These are phyloP conservation scores for Clonostachys rhizophaga DNA, from an alignment of 2,329 filamentous ascomycete genomes.

Conservation along the genomic window DNA sequence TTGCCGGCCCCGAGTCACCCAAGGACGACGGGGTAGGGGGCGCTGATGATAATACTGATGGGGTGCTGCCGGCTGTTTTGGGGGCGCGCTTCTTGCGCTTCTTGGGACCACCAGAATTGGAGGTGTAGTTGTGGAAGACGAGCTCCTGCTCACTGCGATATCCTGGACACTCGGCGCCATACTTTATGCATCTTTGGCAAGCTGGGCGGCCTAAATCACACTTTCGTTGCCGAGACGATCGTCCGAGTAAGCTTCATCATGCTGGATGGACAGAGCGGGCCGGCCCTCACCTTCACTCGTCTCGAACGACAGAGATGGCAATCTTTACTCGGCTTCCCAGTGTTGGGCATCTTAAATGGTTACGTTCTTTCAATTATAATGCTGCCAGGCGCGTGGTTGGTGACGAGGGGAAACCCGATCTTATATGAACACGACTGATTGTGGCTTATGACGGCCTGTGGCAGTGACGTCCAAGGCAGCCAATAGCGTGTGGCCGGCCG, in stretches of 20 bases:
- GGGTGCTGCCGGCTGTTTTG: conserved; percentile 3
- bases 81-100: conserved; percentile 20
- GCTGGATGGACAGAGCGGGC: not conserved
- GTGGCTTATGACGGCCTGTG: no score
- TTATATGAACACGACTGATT: no score
- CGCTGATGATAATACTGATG: not conserved
- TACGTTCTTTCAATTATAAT: no score
- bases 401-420: no score
- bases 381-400: no score
- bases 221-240: conserved; percentile 10
- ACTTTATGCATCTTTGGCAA: conserved; percentile 33
- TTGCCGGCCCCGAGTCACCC: not conserved
- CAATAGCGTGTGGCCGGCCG: no score
- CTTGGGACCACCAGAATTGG: conserved; percentile 12
- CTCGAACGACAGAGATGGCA: conserved; percentile 32
- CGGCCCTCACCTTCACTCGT: conserved; percentile 30
- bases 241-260: not conserved
- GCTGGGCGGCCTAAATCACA: conserved; percentile 31
- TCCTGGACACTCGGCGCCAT: conserved; percentile 30
- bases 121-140: conserved; percentile 28
- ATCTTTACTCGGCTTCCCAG: conserved; percentile 31
- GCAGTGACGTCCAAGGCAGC: no score
- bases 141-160: conserved; percentile 32
- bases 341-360: conserved; percentile 27
- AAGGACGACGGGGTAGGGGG: not conserved